A percentile compares a stretch with the other conserved stretches of the same genome.
phyloP scores from a whole-genome alignment of 495 filamentous ascomycete genomes.

The Aspergillus incahuasiensis region DNA sequence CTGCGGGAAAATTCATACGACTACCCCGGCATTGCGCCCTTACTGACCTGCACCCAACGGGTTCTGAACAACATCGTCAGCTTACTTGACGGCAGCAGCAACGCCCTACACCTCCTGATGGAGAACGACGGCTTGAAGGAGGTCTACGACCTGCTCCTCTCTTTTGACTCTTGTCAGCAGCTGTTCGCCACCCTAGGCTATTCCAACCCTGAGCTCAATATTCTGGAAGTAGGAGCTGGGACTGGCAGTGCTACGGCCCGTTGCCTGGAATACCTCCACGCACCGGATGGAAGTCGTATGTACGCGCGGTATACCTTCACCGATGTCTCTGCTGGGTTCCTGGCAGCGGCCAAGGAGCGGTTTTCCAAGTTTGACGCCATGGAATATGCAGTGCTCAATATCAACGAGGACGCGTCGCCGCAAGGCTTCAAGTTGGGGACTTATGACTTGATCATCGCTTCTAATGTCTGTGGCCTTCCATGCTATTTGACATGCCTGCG shows the following conservation, averaged over 20 bases:
- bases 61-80: neutral
- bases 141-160: neutral
- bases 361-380: conserved; percentile 36
- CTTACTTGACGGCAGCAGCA: neutral
- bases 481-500: neutral
- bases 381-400: conserved; percentile 34
- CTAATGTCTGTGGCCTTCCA: conserved; percentile 15
- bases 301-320: conserved; percentile 27
- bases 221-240: conserved; percentile 10
- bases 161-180: neutral
- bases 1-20: neutral
- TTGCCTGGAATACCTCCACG: neutral
- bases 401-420: conserved; percentile 33
- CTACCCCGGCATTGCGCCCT: neutral
- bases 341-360: conserved; percentile 40
- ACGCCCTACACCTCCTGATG: neutral
- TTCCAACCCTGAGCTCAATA: neutral
- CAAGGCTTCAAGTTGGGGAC: conserved; percentile 43
- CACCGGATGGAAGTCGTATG: neutral
- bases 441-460: conserved; percentile 52
- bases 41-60: neutral
- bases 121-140: neutral
- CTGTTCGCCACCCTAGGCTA: conserved; percentile 1
- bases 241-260: neutral
- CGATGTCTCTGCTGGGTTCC: conserved; percentile 43